phyloP scores from a whole-genome alignment of 768 basidiomycete genomes.

The Astraeus odoratus region DNA sequence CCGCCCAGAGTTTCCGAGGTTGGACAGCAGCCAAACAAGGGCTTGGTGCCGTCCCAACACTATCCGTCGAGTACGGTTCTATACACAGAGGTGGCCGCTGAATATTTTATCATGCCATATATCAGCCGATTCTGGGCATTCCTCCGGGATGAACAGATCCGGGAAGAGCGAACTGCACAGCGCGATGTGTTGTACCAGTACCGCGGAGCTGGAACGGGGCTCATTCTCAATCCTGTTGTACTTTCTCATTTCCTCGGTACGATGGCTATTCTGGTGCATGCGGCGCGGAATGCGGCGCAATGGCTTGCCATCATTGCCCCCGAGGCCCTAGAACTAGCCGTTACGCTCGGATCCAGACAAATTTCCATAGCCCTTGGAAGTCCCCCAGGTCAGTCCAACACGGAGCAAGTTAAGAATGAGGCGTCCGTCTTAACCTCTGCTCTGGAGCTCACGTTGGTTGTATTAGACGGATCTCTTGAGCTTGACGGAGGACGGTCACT shows the following conservation, averaged over 20 bases:
- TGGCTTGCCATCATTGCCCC: slow-evolving; percentile 82
- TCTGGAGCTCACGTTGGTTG: slow-evolving; percentile 70
- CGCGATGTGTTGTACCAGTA: slow-evolving; percentile 52
- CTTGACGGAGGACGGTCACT: slow-evolving; percentile 72
- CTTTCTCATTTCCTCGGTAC: slow-evolving; percentile 73
- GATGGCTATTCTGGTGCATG: slow-evolving; percentile 73
- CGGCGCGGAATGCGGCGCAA: slow-evolving; percentile 70
- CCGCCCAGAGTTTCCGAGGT: slow-evolving; percentile 43
- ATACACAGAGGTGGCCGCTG: slow-evolving; percentile 73
- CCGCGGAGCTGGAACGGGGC: slow-evolving; percentile 69
- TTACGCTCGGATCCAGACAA: slow-evolving; percentile 68
- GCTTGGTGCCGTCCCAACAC: slow-evolving; percentile 5
- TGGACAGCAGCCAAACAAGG: slow-evolving; percentile 12
- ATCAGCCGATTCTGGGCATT: slow-evolving; percentile 96
- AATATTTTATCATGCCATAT: slow-evolving; percentile 83
- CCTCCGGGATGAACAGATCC: slow-evolving; percentile 73
- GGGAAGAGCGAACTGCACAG: slow-evolving; percentile 63
- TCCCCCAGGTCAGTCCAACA: slow-evolving; percentile 28
- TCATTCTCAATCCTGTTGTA: slow-evolving; percentile 73
- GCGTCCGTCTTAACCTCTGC: slow-evolving; percentile 69
- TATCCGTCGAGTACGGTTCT: slow-evolving; percentile 19
- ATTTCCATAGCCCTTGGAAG: slow-evolving; percentile 37
- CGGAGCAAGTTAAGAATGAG: slow-evolving; percentile 33
- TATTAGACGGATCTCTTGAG: slow-evolving; percentile 69
- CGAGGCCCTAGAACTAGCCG: slow-evolving; percentile 74